Evolutionary conservation across 352 stramenopile genomes (phyloP), one percentile per base, ranked within the genome.

Genomic region (Globisporangium paddicum): DNA sequence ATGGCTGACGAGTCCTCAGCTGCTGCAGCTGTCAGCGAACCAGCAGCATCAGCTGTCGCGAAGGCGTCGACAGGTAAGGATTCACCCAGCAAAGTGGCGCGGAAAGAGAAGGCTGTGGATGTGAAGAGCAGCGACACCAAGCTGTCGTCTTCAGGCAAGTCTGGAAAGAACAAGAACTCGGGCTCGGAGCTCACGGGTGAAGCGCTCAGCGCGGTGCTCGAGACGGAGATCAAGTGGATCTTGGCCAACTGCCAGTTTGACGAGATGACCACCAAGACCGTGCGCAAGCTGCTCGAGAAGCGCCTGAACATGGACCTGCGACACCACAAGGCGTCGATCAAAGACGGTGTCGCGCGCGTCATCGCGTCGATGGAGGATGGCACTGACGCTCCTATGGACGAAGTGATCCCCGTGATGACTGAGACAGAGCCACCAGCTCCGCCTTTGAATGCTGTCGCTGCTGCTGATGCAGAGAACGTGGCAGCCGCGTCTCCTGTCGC

Each of bases 141-240:
- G 47, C 18, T 18, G 35, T 25, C 41, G 18, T 60, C 51, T n/a
- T n/a, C n/a, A n/a, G n/a, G n/a, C n/a, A n/a, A n/a, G 41, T 18
- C 30, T 14, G 38, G 50, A 23, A 65, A 56, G 18, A 41, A 21
- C 28, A 65, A 62, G n/a, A 23, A 21, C 2, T 14, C 51, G 9
- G 44, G 21, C 28, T 38, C 28, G 25, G 63, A 71, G 8, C 60
- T 80, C 28, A 68, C 72, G 19, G 70, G 69, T 0, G 72, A 86
- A 26, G 68, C 65, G 34, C 59, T 94, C 2, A 82, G 67, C 23
- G 73, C 71, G 3, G 51, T 88, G 11, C 61, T 94, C 10, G 85
- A 94, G 55, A 79, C 77, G 34, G 82, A 93, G 61, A 94, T 94
- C 51, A 77, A 80, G 14, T 87, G 79, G 74, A 90, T 94, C 45